A percentile compares a stretch with the other conserved stretches of the same genome.
These are phyloP conservation scores for Spiraea crenata DNA, from an alignment of 331 rosid species.

Conservation along the genomic window DNA sequence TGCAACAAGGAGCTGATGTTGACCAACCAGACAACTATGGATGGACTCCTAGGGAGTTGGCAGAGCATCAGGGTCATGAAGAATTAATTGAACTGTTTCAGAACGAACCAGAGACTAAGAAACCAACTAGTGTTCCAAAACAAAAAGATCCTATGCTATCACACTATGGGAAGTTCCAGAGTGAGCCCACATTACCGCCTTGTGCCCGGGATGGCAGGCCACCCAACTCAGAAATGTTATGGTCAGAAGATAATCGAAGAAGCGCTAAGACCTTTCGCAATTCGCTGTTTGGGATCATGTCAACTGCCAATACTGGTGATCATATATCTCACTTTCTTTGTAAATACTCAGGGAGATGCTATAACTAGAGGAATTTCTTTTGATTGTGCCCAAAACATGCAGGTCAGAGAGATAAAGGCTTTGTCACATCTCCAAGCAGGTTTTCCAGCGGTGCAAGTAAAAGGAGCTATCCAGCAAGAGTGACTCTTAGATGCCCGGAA, in stretches of 20 bases:
- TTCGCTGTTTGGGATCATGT: constrained; percentile 64
- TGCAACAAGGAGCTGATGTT: constrained; percentile 51
- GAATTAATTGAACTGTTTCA: constrained; percentile 42
- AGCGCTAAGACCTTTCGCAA: constrained; percentile 41
- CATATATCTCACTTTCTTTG: not conserved
- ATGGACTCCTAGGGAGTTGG: constrained; percentile 57
- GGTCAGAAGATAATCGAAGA: constrained; percentile 26
- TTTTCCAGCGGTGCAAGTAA: not conserved
- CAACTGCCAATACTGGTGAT: constrained; percentile 47
- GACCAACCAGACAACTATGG: constrained; percentile 43
- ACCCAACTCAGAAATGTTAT: constrained; percentile 9
- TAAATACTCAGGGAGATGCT: not conserved
- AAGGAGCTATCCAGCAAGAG: constrained; percentile 38
- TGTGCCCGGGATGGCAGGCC: constrained; percentile 24
- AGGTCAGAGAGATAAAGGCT: constrained; percentile 35
- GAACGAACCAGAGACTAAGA: constrained; percentile 6
- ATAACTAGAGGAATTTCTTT: not conserved
- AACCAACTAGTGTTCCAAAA: constrained; percentile 12
- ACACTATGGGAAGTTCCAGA: constrained; percentile 32
- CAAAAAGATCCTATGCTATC: not conserved
- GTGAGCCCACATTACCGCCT: constrained; percentile 42
- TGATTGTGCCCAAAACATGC: constrained; percentile 13
- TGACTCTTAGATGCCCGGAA: constrained; percentile 59
- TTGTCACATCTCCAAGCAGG: constrained; percentile 11
- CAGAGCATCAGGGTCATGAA: constrained; percentile 52